These are phyloP conservation scores for Tylopilus felleus DNA, from an alignment of 768 basidiomycete genomes.

Conservation along the genomic window DNA sequence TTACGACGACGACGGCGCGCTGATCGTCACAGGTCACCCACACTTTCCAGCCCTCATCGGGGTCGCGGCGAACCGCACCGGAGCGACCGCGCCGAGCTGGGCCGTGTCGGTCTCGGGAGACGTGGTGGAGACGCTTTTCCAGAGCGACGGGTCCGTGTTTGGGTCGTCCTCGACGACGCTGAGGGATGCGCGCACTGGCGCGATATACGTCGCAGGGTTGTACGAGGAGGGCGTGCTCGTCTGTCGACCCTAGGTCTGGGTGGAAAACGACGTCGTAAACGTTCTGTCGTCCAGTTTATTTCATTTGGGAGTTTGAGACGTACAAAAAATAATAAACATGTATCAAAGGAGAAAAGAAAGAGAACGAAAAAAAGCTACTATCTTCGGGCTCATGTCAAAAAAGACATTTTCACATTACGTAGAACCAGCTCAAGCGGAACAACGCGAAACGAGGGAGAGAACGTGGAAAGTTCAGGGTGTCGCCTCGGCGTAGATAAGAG, in stretches of 20 bases:
- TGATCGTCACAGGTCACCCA: conserved; percentile 67
- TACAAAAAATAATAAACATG: conserved; percentile 14
- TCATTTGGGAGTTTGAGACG: background rate
- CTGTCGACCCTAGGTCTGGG: conserved; percentile 40
- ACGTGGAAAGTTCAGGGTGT: conserved; percentile 16
- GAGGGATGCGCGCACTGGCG: conserved; percentile 46
- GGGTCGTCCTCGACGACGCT: conserved; percentile 51
- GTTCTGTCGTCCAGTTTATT: background rate
- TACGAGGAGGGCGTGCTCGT: conserved; percentile 55
- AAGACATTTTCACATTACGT: conserved; percentile 1
- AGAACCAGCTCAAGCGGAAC: background rate
- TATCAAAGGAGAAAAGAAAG: background rate
- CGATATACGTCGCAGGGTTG: conserved; percentile 53
- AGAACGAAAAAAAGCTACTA: background rate
- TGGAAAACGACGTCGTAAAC: background rate
- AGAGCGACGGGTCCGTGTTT: conserved; percentile 66
- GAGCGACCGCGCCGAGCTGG: conserved; percentile 54
- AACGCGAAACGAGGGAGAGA: background rate
- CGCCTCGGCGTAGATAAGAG: conserved; percentile 13
- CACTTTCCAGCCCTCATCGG: conserved; percentile 51
- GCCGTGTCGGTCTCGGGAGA: conserved; percentile 41
- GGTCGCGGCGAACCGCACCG: conserved; percentile 44
- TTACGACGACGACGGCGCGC: conserved; percentile 43
- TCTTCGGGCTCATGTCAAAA: conserved; percentile 3
- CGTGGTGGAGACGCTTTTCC: conserved; percentile 62